Conservation (phyloP, 495 filamentous ascomycete species). For the Saxophila tyrrhenica region DNA sequence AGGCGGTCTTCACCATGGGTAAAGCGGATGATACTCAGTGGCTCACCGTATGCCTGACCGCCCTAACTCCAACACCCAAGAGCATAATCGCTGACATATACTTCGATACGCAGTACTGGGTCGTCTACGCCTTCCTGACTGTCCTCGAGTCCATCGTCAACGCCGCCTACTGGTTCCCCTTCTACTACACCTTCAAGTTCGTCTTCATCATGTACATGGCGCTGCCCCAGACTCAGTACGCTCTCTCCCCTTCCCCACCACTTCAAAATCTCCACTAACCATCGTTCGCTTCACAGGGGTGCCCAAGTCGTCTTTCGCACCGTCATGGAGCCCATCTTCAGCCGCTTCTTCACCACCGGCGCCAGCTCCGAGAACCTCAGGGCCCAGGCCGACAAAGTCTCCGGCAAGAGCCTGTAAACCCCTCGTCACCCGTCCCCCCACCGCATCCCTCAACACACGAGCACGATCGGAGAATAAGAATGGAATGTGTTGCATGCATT, state of each 20-base stretch:
- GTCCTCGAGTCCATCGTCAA: conserved; percentile 86
- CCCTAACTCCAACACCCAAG: neutral
- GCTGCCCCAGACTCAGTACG: conserved; percentile 84
- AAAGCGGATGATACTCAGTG: conserved; percentile 90
- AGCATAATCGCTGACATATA: conserved; percentile 23
- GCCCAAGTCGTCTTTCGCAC: conserved; percentile 95
- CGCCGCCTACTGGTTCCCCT: conserved; percentile 99
- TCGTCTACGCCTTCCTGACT: conserved; percentile 86
- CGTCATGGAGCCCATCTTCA: conserved; percentile 80
- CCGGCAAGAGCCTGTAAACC: neutral
- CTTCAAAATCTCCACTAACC: neutral
- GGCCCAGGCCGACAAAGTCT: conserved; percentile 67
- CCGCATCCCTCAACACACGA: neutral
- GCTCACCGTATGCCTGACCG: conserved; percentile 47
- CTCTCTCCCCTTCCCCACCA: neutral
- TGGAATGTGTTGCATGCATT: neutral
- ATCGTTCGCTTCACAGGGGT: conserved; percentile 46
- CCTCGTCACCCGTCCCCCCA: neutral
- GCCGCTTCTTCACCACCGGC: conserved; percentile 72
- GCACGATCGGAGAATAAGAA: neutral
- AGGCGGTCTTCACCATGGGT: conserved; percentile 69
- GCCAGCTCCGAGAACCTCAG: conserved; percentile 82
- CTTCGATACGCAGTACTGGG: conserved; percentile 79
- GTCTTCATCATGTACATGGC: conserved; percentile 92
- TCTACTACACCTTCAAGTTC: conserved; percentile 99